phyloP scores from a whole-genome alignment of 805 yeast species.

The Hanseniaspora clermontiae region DNA sequence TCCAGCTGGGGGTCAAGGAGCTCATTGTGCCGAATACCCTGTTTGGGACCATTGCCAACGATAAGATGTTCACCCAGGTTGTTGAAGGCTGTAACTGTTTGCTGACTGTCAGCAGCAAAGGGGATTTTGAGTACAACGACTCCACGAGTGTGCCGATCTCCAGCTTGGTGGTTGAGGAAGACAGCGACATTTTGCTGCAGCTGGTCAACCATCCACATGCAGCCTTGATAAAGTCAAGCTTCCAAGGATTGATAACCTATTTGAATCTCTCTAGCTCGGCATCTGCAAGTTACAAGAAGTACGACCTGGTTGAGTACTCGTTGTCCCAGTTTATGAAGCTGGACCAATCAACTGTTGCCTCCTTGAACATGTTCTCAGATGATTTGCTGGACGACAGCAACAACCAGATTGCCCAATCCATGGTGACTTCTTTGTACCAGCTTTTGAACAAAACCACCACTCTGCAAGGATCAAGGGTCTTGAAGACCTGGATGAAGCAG shows the following conservation, averaged over 20 bases:
- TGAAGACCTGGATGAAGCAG: slow-evolving; percentile 92
- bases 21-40: slow-evolving; percentile 43
- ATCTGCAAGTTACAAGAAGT: slow-evolving; percentile 38
- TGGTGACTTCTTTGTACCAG: slow-evolving; percentile 50
- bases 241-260: slow-evolving; percentile 50
- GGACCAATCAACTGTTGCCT: slow-evolving; percentile 80
- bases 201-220: slow-evolving; percentile 13
- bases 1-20: slow-evolving; percentile 85
- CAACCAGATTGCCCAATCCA: slow-evolving; percentile 33
- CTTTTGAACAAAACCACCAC: slow-evolving; percentile 80
- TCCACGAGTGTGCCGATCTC: slow-evolving; percentile 58
- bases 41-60: slow-evolving; percentile 30
- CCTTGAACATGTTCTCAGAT: slow-evolving; percentile 70
- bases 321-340: slow-evolving; percentile 75
- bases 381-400: slow-evolving; percentile 17
- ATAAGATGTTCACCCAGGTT: slow-evolving; percentile 53
- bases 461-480: slow-evolving; percentile 72
- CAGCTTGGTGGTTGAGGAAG: slow-evolving; percentile 50
- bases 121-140: slow-evolving; percentile 51
- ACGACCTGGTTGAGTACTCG: slow-evolving; percentile 51
- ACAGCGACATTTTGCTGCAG: slow-evolving; percentile 4
- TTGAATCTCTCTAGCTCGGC: slow-evolving; percentile 34
- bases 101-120: slow-evolving; percentile 43
- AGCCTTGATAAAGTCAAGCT: background rate
- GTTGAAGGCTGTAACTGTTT: slow-evolving; percentile 70